Evolutionary conservation across 371 early-diverging fungal genomes (phyloP), one percentile per base, ranked within the genome.

Genomic region (Rhizomucor pusillus): DNA sequence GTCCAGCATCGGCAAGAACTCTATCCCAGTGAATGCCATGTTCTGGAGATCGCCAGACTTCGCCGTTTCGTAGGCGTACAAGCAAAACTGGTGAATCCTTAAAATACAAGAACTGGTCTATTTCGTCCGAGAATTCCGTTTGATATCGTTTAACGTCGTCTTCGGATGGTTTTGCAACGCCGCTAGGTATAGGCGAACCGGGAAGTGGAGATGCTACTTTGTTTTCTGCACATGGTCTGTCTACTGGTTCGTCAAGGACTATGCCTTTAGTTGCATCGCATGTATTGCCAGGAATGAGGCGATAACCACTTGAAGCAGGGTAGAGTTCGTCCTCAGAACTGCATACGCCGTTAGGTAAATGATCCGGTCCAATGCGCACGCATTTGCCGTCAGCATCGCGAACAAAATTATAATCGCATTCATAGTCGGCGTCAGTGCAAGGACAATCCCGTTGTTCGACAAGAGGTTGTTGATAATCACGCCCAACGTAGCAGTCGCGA

Each of bases 351-450:
- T 62, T 64, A 3, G 81, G 71, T 13, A 90, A 67, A 6, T 57
- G 57, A 58, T 82, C 81, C 23, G 71, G 63, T 5, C 84, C 87
- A 11, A 65, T 60, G 43, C 78, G 76, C 6, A 68, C 65, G 66
- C 93, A 93, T 25, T 71, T 55, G 13, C 83, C 81, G 43, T 75
- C 61, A 0, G 25, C 56, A 54, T 82, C 62, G 3, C 79, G 81
- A 14, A 79, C 80, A 68, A 85, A 95, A 62, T 90, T 87, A 60
- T 82, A 89, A 65, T 94, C 95, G 65, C 98, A 98, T 73, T 97
- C 97, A 60, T 82, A 97, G 68, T 98, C 97, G 22, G 79, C 80
- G 35, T 78, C 80, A 0, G 88, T 77, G 69, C 98, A 98, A 14
- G 72, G 65, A 56, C 98, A 98, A 52, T 73, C 63, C 29, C 83